These are phyloP conservation scores for Thymus quinquecostatus DNA, from an alignment of 257 asterid species.

Conservation along the genomic window DNA sequence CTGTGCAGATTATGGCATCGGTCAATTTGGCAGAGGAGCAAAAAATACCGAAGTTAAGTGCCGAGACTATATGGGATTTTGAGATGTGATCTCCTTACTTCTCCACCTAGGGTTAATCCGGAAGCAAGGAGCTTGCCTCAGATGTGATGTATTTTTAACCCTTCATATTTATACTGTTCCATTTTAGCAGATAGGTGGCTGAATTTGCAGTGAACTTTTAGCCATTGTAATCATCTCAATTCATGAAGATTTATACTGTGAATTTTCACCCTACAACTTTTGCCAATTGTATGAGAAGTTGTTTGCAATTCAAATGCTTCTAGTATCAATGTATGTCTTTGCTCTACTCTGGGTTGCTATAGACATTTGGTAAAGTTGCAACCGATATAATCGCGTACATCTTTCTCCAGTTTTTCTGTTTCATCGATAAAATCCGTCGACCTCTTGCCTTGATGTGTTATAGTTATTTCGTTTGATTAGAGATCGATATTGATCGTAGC, in stretches of 20 bases:
- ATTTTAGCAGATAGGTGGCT: constrained; percentile 29
- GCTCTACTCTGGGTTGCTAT: no score
- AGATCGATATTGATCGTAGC: no score
- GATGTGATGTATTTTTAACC: constrained; percentile 11
- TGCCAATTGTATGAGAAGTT: background rate
- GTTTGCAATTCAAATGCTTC: background rate
- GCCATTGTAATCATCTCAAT: constrained; percentile 28
- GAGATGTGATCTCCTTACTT: constrained; percentile 57
- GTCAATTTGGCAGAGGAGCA: constrained; percentile 72
- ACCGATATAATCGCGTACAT: no score
- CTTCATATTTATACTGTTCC: constrained; percentile 4
- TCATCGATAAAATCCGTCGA: no score
- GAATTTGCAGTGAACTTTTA: constrained; percentile 30
- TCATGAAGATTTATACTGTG: constrained; percentile 1
- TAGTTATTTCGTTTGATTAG: no score
- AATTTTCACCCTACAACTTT: constrained; percentile 11
- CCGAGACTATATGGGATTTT: constrained; percentile 82
- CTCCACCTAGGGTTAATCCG: constrained; percentile 29
- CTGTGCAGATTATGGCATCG: constrained; percentile 69
- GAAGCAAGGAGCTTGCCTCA: constrained; percentile 5
- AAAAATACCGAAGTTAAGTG: constrained; percentile 66
- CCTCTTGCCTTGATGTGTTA: no score
- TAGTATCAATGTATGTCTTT: no score
- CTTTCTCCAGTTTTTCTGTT: no score
- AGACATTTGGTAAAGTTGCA: no score